phyloP scores from a whole-genome alignment of 1,139 yeast genomes.

The Magnusiomyces fungicola region DNA sequence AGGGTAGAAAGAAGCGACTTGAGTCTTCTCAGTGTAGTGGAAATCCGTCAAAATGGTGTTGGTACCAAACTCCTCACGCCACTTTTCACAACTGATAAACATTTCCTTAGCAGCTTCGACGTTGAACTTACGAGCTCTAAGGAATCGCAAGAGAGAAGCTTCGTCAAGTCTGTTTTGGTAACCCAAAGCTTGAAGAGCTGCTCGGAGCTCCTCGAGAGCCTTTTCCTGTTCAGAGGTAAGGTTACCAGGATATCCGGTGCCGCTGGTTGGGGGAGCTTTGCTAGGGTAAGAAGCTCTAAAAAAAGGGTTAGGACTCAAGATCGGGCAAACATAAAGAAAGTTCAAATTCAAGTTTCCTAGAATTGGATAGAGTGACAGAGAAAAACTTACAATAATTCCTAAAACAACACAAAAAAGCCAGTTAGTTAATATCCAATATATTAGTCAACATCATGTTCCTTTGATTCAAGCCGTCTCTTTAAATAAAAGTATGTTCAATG shows the following conservation, averaged over 20 bases:
- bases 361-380: too few species aligned
- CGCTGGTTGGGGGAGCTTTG: constrained; percentile 50
- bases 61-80: constrained; percentile 85
- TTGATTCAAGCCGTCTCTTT: too few species aligned
- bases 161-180: constrained; percentile 75
- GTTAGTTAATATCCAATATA: too few species aligned
- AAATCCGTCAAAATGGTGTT: constrained; percentile 82
- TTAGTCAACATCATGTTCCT: too few species aligned
- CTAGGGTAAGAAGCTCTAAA: constrained; percentile 52
- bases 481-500: too few species aligned
- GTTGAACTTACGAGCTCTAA: constrained; percentile 94
- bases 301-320: constrained; percentile 6
- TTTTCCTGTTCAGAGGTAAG: constrained; percentile 62
- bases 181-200: constrained; percentile 53
- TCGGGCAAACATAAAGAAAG: too few species aligned
- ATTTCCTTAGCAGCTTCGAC: constrained; percentile 68
- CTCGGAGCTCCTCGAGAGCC: constrained; percentile 52
- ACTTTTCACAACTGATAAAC: constrained; percentile 81
- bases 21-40: constrained; percentile 82
- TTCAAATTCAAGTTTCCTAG: too few species aligned
- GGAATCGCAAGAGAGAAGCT: constrained; percentile 80
- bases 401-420: too few species aligned
- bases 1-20: constrained; percentile 85
- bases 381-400: too few species aligned
- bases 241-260: constrained; percentile 78